Evolutionary conservation across 306 rosid species (phyloP), one percentile per base, ranked within the genome.

Genomic region (Trifolium fragiferum): DNA sequence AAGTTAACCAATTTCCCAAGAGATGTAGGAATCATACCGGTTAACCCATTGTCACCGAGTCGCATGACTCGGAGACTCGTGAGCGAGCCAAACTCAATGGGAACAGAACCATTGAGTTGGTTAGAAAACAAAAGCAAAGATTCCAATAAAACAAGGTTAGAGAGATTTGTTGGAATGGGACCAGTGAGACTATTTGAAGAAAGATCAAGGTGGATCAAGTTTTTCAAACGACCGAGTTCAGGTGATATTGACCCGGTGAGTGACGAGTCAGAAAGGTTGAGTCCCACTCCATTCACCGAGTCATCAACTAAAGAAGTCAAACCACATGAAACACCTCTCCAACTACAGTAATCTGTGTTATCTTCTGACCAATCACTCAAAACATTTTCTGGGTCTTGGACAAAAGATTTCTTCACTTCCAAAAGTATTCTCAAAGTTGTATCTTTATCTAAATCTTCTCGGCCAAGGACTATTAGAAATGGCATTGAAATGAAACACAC

Each of bases 261-360:
- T 49, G 96, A 90, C 78, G 92, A 92, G 86, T 78, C 87, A 67
- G 96, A 84, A 16, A 94, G 97, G 89, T 92, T 87, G 53, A 94
- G 93, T 6, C 90, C 85, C 58, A 84, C 80, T 69, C 88, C 87
- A 35, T 61, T 84, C 30, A 73, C 84, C 0, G 86, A 86, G 82
- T 67, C 76, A 61, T 68, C 59, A 54, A 38, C 57, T 49, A 73
- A 18, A 51, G 92, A 67, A 60, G 43, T 43, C 40, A 69, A 43
- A 43, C 82, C 88, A 65, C 99, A 94, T 6, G 87, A 41, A 47
- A 94, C 82, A 0, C 99, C 96, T 73, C 82, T 82, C 99, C 97
- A 94, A 13, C 46, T 76, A 73, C 99, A 94, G 61, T 88, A 90
- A 40, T 88, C 84, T 1, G 81, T 66, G 77, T 87, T 87, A 43